Percentiles rank a stretch among this genome's conserved stretches.
These are phyloP conservation scores for Paramecium bursaria DNA, from an alignment of 73 alveolate genomes.

Conservation along the genomic window DNA sequence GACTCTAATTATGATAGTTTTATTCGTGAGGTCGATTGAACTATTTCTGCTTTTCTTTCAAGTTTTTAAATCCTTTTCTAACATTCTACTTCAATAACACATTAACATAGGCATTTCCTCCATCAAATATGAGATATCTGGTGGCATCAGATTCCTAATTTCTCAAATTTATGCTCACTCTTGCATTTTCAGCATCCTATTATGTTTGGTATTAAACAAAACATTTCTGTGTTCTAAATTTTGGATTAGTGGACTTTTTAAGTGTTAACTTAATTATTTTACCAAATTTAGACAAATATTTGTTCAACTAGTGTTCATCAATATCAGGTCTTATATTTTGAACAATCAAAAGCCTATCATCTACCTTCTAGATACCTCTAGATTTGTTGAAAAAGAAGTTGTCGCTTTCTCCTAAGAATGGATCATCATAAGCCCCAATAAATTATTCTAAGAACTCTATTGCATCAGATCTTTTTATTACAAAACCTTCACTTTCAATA, in stretches of 20 bases:
- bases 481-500: constrained; percentile 5
- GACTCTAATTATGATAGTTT: too few relatives aligned
- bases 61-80: too few relatives aligned
- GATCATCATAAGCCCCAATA: neutral
- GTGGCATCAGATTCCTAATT: too few relatives aligned
- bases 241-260: constrained; percentile 28
- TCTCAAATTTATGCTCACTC: too few relatives aligned
- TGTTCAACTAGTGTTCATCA: neutral
- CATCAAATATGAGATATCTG: too few relatives aligned
- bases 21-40: too few relatives aligned
- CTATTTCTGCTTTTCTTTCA: too few relatives aligned
- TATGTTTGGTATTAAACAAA: constrained; percentile 36
- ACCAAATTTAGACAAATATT: constrained; percentile 30
- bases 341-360: constrained; percentile 47
- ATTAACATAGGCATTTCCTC: too few relatives aligned
- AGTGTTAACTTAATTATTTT: constrained; percentile 32
- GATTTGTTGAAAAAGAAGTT: constrained; percentile 29
- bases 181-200: constrained; percentile 52
- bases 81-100: too few relatives aligned
- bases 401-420: constrained; percentile 40
- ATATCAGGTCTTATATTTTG: constrained; percentile 36
- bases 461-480: neutral
- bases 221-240: constrained; percentile 14
- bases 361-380: constrained; percentile 21
- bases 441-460: neutral